Evolutionary conservation across 805 yeast species (phyloP), one percentile per base, ranked within the genome.

Genomic region (Metahyphopichia silvanorum): DNA sequence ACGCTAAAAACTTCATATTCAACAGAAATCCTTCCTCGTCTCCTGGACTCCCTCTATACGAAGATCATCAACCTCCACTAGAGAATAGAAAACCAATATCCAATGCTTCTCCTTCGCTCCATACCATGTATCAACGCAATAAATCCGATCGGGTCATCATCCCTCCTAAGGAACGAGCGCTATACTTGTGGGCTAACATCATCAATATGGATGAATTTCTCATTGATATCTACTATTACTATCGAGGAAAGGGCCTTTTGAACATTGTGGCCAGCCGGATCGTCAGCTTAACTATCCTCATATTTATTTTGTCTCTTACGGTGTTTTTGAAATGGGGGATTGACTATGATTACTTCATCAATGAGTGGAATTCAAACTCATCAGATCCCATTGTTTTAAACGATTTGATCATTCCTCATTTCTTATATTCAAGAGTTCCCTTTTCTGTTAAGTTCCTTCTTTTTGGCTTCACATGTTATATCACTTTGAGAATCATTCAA

Each of bases 131-230:
- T 29, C 29, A 26, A 31, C 23, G 32, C 26, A 29, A 31, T 18
- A 34, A 37, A 29, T 15, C 43, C n/a, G 33, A 37, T 14, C 37
- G 35, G 16, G 44, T 51, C 29, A 37, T 57, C 4, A 64, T 67
- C 15, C 70, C 72, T 11, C 71, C 71, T 4, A 58, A 56, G 29
- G 96, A 89, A 51, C 65, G 87, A 30, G 95, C 98, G 0, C 64
- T 85, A 12, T 93, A 97, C 87, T 73, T 86, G 39, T 93, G 98
- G 98, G 95, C 98, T 1, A 93, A 93, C 49, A 86, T 93, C 16
- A 86, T 85, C 44, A 93, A 93, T 55, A 71, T 93, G 55, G 99
- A 93, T 60, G 74, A 77, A 28, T 93, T 91, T 47, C 65, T 93
- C 13, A 78, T 77, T 33, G 95, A 91, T 45, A 75, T 89, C 8